phyloP scores from a whole-genome alignment of 768 basidiomycete genomes.

The Heimioporus sp. region DNA sequence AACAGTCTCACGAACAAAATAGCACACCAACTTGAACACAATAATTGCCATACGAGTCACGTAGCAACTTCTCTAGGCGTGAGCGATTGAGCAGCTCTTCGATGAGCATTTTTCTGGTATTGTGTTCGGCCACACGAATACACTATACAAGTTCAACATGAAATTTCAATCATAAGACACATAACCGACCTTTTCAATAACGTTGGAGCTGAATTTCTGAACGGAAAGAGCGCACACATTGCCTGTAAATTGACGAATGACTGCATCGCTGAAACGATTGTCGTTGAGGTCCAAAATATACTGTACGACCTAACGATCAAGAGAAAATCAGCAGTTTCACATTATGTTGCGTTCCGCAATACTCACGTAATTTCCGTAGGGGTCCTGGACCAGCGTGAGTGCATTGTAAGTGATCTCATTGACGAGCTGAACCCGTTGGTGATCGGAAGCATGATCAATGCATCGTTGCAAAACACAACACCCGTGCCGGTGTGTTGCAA shows the following conservation, averaged over 20 bases:
- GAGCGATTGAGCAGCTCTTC: slow-evolving; percentile 94
- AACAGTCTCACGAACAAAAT: slow-evolving; percentile 1
- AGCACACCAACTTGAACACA: slow-evolving; percentile 74
- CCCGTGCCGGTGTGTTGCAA: slow-evolving; percentile 96
- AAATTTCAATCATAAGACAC: neutral
- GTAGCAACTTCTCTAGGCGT: slow-evolving; percentile 90
- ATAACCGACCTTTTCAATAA: slow-evolving; percentile 82
- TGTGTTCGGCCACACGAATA: slow-evolving; percentile 94
- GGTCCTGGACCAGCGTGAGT: slow-evolving; percentile 95
- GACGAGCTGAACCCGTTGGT: slow-evolving; percentile 93
- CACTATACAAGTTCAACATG: slow-evolving; percentile 39
- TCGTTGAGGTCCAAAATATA: slow-evolving; percentile 99
- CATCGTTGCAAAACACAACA: slow-evolving; percentile 98
- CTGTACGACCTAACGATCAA: slow-evolving; percentile 75
- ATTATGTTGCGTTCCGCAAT: neutral
- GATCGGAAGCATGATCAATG: slow-evolving; percentile 96
- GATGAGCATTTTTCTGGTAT: slow-evolving; percentile 89
- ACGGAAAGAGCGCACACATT: slow-evolving; percentile 97
- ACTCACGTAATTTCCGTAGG: slow-evolving; percentile 87
- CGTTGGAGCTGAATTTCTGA: slow-evolving; percentile 99
- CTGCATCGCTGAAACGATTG: slow-evolving; percentile 95
- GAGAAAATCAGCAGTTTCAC: neutral
- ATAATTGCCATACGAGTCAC: slow-evolving; percentile 96
- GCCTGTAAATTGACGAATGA: slow-evolving; percentile 96
- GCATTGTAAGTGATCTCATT: slow-evolving; percentile 99